Evolutionary conservation across 164 flowering plant species (phyloP).

Genomic region (Berberis thunbergii): DNA sequence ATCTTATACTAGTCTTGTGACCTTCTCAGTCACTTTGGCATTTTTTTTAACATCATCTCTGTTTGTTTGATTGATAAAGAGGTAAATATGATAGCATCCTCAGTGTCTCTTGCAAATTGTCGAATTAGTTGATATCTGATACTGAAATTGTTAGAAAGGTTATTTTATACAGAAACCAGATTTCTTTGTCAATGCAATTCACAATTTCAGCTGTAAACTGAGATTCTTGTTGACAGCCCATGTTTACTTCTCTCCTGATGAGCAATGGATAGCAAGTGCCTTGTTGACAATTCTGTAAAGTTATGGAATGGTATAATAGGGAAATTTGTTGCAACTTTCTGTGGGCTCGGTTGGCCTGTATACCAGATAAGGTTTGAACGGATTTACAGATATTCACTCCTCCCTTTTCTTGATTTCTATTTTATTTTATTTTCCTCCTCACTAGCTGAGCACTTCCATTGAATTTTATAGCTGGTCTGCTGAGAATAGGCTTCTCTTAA

Average conservation of each 20-base stretch:
- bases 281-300: slow-evolving; percentile 95
- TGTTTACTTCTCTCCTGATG: slow-evolving; percentile 95
- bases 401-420: too few relatives aligned
- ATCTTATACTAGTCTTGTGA: too few relatives aligned
- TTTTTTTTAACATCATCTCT: too few relatives aligned
- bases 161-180: too few relatives aligned
- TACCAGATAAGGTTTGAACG: slow-evolving; percentile 80
- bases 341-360: slow-evolving; percentile 98
- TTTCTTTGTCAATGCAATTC: too few relatives aligned
- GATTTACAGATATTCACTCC: not conserved
- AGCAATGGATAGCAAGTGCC: slow-evolving; percentile 97
- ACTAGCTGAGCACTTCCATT: slow-evolving; percentile 4
- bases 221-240: slow-evolving; percentile 50
- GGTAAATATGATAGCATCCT: too few relatives aligned
- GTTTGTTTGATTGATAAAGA: too few relatives aligned
- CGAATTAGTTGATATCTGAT: too few relatives aligned
- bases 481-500: slow-evolving; percentile 92
- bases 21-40: too few relatives aligned
- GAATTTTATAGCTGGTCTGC: slow-evolving; percentile 83
- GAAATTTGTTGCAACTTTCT: slow-evolving; percentile 48
- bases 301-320: slow-evolving; percentile 95
- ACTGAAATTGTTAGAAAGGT: too few relatives aligned
- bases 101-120: too few relatives aligned
- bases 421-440: not conserved
- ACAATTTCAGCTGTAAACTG: not conserved